Base-by-base conservation (phyloP, 164 flowering plant species). In the Aristolochia fimbriata region DNA sequence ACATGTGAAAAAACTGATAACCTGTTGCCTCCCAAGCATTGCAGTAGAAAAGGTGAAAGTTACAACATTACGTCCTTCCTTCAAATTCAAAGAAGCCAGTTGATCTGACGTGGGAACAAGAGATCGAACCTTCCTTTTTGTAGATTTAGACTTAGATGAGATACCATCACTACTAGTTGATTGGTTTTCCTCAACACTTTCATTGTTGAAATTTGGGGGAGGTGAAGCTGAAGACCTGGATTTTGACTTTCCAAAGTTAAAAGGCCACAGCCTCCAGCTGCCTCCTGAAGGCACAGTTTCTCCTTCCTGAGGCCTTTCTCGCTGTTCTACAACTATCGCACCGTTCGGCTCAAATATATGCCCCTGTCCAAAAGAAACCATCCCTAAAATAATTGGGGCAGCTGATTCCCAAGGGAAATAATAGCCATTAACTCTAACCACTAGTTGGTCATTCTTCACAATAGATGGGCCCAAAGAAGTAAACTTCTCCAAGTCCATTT, bases 11-110 rank as follows among this genome's bases (percentile, higher is more conserved):
- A 0, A 37, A 37, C 43, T 37, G 58, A 58, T 41, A 30, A 93
- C 99, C 99, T 86, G 83, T 74, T 94, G 99, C 65, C 77, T 76
- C 62, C 99, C 99, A 57, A 93, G 86, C 88, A 88, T 78, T 23
- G 86, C 72, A 57, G 99, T 93, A 57, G 89, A 90, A 74, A 88
- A 94, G 47, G 85, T 86, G 69, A 94, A 94, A 53, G 84, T 80
- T 41, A 94, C 70, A 0, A 52, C 59, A 62, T 94, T 94, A 73
- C 65, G 73, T 55, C 99, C 99, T 72, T 88, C 91, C 66, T 78
- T 85, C 52, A 94, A 81, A 72, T 84, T 73, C 76, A 94, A 74
- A 54, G 95, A 80, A 43, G 85, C 83, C 68, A 94, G 74, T 73
- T 94, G 88, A 59, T 91, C 90, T 21, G 98, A 83, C 48, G 96